Conservation (phyloP, 331 rosid genomes). For the Prunus yedoensis region DNA sequence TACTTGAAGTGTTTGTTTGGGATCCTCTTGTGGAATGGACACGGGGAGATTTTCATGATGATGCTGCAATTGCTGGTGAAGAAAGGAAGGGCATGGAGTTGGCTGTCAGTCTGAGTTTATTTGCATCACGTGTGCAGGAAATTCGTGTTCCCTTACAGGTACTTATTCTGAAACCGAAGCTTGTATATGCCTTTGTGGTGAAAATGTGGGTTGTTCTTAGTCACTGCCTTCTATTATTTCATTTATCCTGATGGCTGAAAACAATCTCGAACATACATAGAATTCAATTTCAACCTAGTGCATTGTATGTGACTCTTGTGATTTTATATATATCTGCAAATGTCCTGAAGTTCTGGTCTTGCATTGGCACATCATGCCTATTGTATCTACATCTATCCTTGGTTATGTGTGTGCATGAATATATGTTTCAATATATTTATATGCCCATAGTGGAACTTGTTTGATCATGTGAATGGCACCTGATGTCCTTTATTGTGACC, state of each 20-base stretch:
- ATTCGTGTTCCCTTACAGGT: constrained; percentile 96
- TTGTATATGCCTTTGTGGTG: constrained; percentile 13
- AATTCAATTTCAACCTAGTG: constrained; percentile 12
- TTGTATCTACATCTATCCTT: not conserved
- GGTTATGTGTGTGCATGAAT: not conserved
- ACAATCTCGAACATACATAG: not conserved
- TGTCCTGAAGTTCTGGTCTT: not conserved
- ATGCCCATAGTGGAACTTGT: not conserved
- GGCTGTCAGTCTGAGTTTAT: constrained; percentile 97
- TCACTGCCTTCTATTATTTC: not conserved
- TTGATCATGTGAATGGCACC: not conserved
- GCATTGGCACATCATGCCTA: not conserved
- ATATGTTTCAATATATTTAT: not conserved
- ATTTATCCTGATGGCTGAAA: constrained; percentile 18
- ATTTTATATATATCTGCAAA: not conserved
- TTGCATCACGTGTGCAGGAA: constrained; percentile 98
- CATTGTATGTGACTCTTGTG: not conserved
- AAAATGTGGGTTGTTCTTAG: not conserved
- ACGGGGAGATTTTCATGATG: constrained; percentile 94
- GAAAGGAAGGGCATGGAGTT: constrained; percentile 99
- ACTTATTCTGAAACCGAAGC: constrained; percentile 9
- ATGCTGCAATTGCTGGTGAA: constrained; percentile 96
- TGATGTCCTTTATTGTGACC: constrained; percentile 25
- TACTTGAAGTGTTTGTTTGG: constrained; percentile 94
- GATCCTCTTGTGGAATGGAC: constrained; percentile 99